Evolutionary conservation across 2,329 filamentous ascomycete species (phyloP), one percentile per base, ranked within the genome.

Genomic region (Exophiala dermatitidis): DNA sequence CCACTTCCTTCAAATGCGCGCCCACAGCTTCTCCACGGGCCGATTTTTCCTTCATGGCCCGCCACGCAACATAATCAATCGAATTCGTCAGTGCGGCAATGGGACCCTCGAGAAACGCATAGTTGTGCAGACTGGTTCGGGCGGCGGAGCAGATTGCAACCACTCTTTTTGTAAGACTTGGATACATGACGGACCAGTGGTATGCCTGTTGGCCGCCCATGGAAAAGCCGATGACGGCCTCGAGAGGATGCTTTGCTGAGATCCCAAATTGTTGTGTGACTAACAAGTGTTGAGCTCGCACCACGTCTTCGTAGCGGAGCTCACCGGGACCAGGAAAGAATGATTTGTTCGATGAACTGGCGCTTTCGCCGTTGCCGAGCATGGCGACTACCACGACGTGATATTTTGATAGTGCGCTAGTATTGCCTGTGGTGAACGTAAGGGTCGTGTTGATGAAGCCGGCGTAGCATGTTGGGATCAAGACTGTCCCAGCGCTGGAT

Each of bases 391-490:
- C 71, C 34, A 79, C 67, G 8, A 78, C 68, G 53, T 74, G 69
- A 62, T 75, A 64, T 29, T 66, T 55, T 32, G 62, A 64, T 1
- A 77, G 62, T 0, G 71, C 70, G 3, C 69, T 69, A 3, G 65
- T 46, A 3, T 50, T 42, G 5, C 57, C 48, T 43, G 63, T 61
- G 45, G 73, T 67, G 58, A 78, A 79, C 42, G 69, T 77, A 2
- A 76, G 60, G 1, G 78, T 80, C 1, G 66, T 70, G 31, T 72
- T 70, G 12, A 82, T 71, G 5, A 69, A 69, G 28, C 79, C 79
- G 3, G 73, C 71, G 62, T 77, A 82, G 63, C 78, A 82, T 1
- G 78, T 81, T 28, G 75, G 72, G 8, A 82, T 71, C 9, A 81
- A 63, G 10, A 73, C 72, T n/a, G 63, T 65, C 44, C 74, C 69